Evolutionary conservation across 768 basidiomycete genomes (phyloP).

Genomic region (Rhodotorula paludigena): DNA sequence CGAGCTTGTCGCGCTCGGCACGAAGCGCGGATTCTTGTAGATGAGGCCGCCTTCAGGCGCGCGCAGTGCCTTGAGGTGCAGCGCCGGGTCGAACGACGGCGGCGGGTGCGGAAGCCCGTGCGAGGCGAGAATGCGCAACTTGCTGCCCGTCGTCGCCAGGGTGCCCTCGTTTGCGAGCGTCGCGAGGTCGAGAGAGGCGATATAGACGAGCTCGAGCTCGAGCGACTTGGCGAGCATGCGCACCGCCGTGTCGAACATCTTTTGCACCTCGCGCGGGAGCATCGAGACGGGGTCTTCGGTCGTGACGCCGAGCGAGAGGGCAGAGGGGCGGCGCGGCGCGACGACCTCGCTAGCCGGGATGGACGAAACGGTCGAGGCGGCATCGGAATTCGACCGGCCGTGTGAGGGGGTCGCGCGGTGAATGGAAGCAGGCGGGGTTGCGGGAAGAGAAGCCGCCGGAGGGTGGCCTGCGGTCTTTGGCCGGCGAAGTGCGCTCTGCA

Average conservation of each 20-base stretch:
- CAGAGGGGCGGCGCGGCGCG: constrained; percentile 6
- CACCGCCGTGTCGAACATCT: constrained; percentile 70
- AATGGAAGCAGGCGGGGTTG: constrained; percentile 20
- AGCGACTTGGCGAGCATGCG: constrained; percentile 49
- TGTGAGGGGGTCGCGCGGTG: background rate
- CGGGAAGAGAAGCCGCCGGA: constrained; percentile 5
- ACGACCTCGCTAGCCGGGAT: background rate
- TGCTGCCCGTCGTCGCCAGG: background rate
- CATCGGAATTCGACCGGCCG: constrained; percentile 3
- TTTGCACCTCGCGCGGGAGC: constrained; percentile 66
- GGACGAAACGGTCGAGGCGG: constrained; percentile 8
- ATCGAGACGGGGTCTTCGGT: constrained; percentile 32
- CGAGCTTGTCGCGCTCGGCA: constrained; percentile 1
- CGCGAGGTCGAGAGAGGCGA: constrained; percentile 33
- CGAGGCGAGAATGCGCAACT: constrained; percentile 31
- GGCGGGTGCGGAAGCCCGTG: constrained; percentile 36
- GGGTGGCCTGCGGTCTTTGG: background rate
- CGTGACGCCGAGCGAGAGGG: constrained; percentile 24
- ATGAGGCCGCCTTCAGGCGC: constrained; percentile 41
- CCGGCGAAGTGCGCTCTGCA: background rate
- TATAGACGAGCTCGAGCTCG: constrained; percentile 24
- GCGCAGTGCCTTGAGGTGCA: constrained; percentile 40
- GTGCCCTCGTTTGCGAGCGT: background rate
- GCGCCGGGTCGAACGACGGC: constrained; percentile 38
- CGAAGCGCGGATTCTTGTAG: constrained; percentile 35